A percentile compares a stretch with the other conserved stretches of the same genome.
Evolutionary conservation across 441 rosid genomes (phyloP).

Genomic region (Arabidopsis hybrid): DNA sequence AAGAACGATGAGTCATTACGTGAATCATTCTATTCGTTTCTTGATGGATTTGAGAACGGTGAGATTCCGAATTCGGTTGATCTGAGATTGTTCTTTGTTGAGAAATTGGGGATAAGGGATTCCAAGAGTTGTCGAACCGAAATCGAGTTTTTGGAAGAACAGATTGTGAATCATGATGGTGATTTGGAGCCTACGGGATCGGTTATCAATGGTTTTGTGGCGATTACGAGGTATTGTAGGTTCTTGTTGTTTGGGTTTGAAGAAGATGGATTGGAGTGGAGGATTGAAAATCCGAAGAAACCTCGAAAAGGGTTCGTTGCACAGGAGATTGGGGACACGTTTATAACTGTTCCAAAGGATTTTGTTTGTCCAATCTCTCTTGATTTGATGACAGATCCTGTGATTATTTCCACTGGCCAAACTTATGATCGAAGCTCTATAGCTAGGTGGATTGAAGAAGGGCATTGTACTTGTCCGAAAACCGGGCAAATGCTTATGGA

Average conservation of each 20-base stretch:
- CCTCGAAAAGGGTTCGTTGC: conserved; percentile 66
- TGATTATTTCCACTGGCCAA: conserved; percentile 85
- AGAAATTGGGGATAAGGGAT: conserved; percentile 62
- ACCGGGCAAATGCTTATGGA: conserved; percentile 78
- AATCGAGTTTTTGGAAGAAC: conserved; percentile 91
- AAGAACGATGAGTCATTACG: conserved; percentile 77
- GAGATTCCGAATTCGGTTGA: conserved; percentile 52
- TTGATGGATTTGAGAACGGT: conserved; percentile 70
- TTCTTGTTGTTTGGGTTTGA: conserved; percentile 78
- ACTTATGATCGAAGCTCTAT: conserved; percentile 88
- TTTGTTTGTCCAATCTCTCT: conserved; percentile 86
- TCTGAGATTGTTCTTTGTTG: conserved; percentile 64
- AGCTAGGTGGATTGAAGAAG: conserved; percentile 92
- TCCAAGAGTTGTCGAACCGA: conserved; percentile 65
- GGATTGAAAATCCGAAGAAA: conserved; percentile 57
- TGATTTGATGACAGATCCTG: conserved; percentile 95
- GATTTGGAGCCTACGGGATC: conserved; percentile 85
- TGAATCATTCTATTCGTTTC: conserved; percentile 59
- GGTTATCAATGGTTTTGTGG: conserved; percentile 83
- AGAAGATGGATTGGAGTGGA: conserved; percentile 60
- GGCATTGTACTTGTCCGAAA: conserved; percentile 85
- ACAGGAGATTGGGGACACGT: conserved; percentile 77
- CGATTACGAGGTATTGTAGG: conserved; percentile 74
- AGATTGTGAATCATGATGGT: conserved; percentile 79
- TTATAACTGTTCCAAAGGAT: conserved; percentile 70